These are phyloP conservation scores for Phaeophleospora eucalypticola DNA, from an alignment of 2,329 filamentous ascomycete species.

Conservation along the genomic window DNA sequence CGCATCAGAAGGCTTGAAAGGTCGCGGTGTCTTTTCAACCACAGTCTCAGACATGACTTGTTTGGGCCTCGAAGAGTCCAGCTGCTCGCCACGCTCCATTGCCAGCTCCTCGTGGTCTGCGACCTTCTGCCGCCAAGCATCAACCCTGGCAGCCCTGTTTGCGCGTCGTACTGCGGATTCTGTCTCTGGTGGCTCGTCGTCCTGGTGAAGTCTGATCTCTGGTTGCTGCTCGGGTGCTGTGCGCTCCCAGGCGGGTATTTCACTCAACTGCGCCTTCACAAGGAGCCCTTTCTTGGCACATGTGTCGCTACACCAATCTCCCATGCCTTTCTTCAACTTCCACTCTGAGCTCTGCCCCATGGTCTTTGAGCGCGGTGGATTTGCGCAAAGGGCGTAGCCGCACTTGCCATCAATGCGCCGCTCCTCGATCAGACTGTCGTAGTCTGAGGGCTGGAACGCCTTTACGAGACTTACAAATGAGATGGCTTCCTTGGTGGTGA, in stretches of 20 bases:
- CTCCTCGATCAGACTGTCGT: constrained; percentile 83
- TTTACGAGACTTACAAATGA: constrained; percentile 64
- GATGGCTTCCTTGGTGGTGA: constrained; percentile 55
- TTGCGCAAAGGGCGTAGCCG: constrained; percentile 76
- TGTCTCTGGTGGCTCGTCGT: constrained; percentile 21
- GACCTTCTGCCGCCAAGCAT: constrained; percentile 28
- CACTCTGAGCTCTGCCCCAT: constrained; percentile 55
- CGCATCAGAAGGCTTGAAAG: constrained; percentile 11
- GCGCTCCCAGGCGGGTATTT: constrained; percentile 81
- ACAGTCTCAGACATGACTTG: constrained; percentile 32
- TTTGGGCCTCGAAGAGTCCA: constrained; percentile 25
- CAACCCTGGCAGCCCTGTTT: constrained; percentile 29
- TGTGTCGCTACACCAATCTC: constrained; percentile 79
- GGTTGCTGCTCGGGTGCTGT: constrained; percentile 43
- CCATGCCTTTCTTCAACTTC: constrained; percentile 68
- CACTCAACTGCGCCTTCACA: constrained; percentile 80
- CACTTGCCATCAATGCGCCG: constrained; percentile 79
- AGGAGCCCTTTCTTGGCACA: constrained; percentile 80
- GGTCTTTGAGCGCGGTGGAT: constrained; percentile 47
- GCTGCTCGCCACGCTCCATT: constrained; percentile 41
- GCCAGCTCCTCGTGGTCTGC: constrained; percentile 37
- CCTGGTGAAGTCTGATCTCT: constrained; percentile 39
- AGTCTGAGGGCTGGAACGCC: constrained; percentile 81
- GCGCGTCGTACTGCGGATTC: constrained; percentile 25
- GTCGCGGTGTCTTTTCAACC: constrained; percentile 30